Percentiles rank a stretch among this genome's conserved stretches.
Evolutionary conservation across 345 rosid species (phyloP).

Genomic region (Linum usitatissimum): DNA sequence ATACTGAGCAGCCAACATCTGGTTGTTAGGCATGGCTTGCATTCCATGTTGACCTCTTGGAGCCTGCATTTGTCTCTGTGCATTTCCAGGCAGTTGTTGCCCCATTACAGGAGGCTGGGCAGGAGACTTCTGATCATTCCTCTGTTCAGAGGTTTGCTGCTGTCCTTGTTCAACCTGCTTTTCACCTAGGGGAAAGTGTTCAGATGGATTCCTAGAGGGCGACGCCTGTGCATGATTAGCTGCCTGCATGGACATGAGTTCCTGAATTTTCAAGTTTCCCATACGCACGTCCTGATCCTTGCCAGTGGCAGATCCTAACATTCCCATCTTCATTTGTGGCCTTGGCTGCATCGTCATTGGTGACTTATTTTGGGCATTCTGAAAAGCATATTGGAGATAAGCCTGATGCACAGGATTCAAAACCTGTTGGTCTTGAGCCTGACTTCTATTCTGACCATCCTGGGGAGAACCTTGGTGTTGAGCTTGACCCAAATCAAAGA

Average conservation of each 20-base stretch:
- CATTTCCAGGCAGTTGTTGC: conserved; percentile 46
- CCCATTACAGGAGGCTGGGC: conserved; percentile 44
- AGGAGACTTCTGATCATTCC: conserved; percentile 47
- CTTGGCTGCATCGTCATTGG: conserved; percentile 38
- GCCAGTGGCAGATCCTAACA: conserved; percentile 36
- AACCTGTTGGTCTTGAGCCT: conserved; percentile 48
- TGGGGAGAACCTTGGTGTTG: conserved; percentile 61
- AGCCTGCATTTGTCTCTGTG: conserved; percentile 59
- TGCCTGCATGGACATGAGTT: conserved; percentile 56
- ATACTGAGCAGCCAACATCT: conserved; percentile 64
- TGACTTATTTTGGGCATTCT: conserved; percentile 55
- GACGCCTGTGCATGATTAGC: conserved; percentile 71
- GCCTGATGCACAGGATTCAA: conserved; percentile 80
- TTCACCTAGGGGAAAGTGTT: conserved; percentile 52
- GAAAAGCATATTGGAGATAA: conserved; percentile 65
- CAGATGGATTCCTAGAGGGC: conserved; percentile 60
- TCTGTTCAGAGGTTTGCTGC: conserved; percentile 41
- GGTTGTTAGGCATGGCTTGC: conserved; percentile 55
- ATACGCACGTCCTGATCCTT: conserved; percentile 59
- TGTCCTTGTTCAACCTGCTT: conserved; percentile 54
- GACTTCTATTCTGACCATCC: conserved; percentile 58
- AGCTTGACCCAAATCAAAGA: conserved; percentile 64
- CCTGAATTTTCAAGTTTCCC: conserved; percentile 79
- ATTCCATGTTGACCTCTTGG: conserved; percentile 47
- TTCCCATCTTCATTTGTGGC: conserved; percentile 74